These are phyloP conservation scores for Aspergillus kassunensis DNA, from an alignment of 495 filamentous ascomycete genomes.

Conservation along the genomic window DNA sequence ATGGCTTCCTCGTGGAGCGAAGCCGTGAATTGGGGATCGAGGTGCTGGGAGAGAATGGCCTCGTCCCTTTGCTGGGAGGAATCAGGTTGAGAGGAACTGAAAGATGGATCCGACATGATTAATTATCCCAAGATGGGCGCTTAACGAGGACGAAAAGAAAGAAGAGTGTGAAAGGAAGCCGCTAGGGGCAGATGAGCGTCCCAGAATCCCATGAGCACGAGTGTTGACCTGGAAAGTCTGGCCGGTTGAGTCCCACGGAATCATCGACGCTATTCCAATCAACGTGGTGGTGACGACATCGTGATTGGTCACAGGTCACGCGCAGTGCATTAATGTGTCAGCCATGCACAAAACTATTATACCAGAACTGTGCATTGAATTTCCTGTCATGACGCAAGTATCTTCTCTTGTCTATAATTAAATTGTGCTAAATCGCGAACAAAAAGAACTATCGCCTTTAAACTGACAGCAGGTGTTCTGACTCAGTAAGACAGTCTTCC, in stretches of 20 bases:
- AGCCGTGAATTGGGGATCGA: constrained; percentile 12
- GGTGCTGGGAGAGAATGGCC: constrained; percentile 11
- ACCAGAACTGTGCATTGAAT: too few relatives aligned
- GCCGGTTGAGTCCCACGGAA: not conserved
- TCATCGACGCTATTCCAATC: not conserved
- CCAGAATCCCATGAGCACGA: not conserved
- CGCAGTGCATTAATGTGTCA: too few relatives aligned
- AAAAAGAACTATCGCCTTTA: too few relatives aligned
- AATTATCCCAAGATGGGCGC: not conserved
- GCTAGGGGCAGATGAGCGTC: constrained; percentile 1
- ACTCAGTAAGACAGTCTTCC: too few relatives aligned
- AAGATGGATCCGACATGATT: constrained; percentile 6
- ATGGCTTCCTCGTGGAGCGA: constrained; percentile 7
- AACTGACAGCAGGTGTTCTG: too few relatives aligned
- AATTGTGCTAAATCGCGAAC: too few relatives aligned
- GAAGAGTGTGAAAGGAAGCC: not conserved
- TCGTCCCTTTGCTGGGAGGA: constrained; percentile 2
- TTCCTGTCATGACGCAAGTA: too few relatives aligned
- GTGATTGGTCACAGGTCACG: not conserved
- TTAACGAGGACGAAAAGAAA: not conserved
- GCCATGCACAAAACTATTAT: too few relatives aligned
- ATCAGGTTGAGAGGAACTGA: not conserved
- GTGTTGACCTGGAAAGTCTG: not conserved
- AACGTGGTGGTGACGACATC: too few relatives aligned
- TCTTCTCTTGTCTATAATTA: too few relatives aligned